These are phyloP conservation scores for Aspergillus latus DNA, from an alignment of 2,329 filamentous ascomycete species.

Conservation along the genomic window DNA sequence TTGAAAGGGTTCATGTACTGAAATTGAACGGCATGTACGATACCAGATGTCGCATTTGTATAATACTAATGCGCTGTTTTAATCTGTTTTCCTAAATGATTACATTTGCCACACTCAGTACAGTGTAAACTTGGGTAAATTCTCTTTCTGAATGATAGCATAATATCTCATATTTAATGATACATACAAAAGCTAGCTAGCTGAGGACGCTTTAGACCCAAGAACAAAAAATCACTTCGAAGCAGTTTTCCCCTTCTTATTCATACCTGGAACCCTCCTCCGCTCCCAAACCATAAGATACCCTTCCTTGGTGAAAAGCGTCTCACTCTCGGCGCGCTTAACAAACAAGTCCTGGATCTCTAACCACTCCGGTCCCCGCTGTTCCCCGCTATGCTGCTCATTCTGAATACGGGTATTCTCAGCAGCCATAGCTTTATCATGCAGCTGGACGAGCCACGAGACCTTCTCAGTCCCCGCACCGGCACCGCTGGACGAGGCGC, in stretches of 20 bases:
- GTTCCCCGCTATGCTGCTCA: constrained; percentile 26
- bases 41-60: too few relatives aligned
- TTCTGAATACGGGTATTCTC: constrained; percentile 36
- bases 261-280: constrained; percentile 53
- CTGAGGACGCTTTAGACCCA: neutral
- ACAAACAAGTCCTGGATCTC: constrained; percentile 93
- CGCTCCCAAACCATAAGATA: constrained; percentile 97
- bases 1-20: constrained; percentile 5
- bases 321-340: constrained; percentile 81
- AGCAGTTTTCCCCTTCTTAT: constrained; percentile 39
- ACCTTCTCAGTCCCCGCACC: constrained; percentile 90
- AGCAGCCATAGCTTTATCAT: constrained; percentile 64
- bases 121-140: neutral
- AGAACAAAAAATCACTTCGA: constrained; percentile 15
- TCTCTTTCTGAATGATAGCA: constrained; percentile 3
- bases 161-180: constrained; percentile 13
- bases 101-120: neutral
- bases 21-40: too few relatives aligned
- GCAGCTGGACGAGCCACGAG: constrained; percentile 90
- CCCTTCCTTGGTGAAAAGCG: constrained; percentile 87
- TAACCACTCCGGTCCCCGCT: constrained; percentile 74
- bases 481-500: constrained; percentile 56
- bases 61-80: neutral
- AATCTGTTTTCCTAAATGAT: neutral
- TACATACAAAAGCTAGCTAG: constrained; percentile 8